phyloP scores from a whole-genome alignment of 257 asterid species.

The Plantago elongata region DNA sequence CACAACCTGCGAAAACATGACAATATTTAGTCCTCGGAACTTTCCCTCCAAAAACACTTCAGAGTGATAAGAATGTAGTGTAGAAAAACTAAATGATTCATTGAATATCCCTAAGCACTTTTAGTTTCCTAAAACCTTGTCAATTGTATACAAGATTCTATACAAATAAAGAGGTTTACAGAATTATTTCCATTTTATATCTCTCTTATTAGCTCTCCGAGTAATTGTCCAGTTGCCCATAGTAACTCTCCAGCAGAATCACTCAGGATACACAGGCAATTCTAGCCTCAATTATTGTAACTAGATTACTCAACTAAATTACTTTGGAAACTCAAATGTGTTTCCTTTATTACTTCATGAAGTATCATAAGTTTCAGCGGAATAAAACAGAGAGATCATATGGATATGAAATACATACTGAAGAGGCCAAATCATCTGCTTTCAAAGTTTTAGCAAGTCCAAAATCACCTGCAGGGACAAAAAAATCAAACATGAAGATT shows the following conservation, averaged over 20 bases:
- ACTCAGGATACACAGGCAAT: slow-evolving; percentile 1
- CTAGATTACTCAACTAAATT: not conserved
- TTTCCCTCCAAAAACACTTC: no score
- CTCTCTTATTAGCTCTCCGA: no score
- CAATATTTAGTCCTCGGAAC: slow-evolving; percentile 14
- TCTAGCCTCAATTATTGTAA: not conserved
- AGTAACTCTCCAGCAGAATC: not conserved
- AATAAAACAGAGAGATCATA: slow-evolving; percentile 9
- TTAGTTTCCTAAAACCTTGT: no score
- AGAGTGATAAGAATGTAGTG: no score
- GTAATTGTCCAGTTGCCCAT: no score
- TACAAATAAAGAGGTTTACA: no score
- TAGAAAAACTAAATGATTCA: no score
- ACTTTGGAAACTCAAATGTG: not conserved
- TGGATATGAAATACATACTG: slow-evolving; percentile 52
- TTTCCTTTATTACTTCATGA: not conserved
- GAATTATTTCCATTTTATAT: no score
- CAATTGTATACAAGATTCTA: no score
- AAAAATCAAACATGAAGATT: slow-evolving; percentile 12
- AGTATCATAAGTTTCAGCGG: slow-evolving; percentile 2
- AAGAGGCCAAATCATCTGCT: slow-evolving; percentile 99
- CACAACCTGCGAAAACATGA: slow-evolving; percentile 57
- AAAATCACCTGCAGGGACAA: slow-evolving; percentile 70
- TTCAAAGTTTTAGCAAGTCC: slow-evolving; percentile 97
- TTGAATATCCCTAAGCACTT: no score